A percentile compares a stretch with the other conserved stretches of the same genome.
Conservation (phyloP, 345 rosid species). For the thale cress (Arabidopsis thaliana) region DNA sequence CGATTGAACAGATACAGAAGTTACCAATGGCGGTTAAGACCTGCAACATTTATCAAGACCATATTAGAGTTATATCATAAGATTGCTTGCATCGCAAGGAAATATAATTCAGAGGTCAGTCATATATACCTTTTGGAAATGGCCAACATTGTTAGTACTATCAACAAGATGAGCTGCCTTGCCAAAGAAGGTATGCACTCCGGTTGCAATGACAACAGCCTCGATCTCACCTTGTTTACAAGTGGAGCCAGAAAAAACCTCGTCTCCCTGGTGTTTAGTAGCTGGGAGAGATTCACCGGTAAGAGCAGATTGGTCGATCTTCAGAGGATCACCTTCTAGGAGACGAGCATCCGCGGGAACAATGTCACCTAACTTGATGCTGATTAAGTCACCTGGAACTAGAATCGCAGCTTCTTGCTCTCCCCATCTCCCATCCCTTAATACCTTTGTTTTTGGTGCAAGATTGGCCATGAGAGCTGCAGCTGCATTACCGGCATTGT, state of each 20-base stretch:
- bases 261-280: constrained; percentile 70
- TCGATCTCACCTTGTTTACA: constrained; percentile 97
- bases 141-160: constrained; percentile 90
- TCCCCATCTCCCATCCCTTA: constrained; percentile 79
- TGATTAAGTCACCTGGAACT: constrained; percentile 90
- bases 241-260: constrained; percentile 87
- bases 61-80: background rate
- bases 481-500: constrained; percentile 95
- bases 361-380: constrained; percentile 90
- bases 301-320: constrained; percentile 91
- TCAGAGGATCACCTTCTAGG: constrained; percentile 90
- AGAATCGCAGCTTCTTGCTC: constrained; percentile 82
- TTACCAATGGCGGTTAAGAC: constrained; percentile 91
- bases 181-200: constrained; percentile 94
- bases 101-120: background rate
- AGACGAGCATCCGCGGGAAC: constrained; percentile 95
- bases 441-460: constrained; percentile 86
- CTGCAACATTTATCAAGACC: constrained; percentile 36
- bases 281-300: constrained; percentile 96
- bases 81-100: background rate
- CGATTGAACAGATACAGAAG: constrained; percentile 96
- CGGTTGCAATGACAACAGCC: constrained; percentile 90
- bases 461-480: constrained; percentile 98
- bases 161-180: constrained; percentile 98
- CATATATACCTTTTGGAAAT: constrained; percentile 75